Percentiles rank a stretch among this genome's conserved stretches.
Evolutionary conservation across 441 rosid genomes (phyloP).

Genomic region (Eutrema salsugineum): DNA sequence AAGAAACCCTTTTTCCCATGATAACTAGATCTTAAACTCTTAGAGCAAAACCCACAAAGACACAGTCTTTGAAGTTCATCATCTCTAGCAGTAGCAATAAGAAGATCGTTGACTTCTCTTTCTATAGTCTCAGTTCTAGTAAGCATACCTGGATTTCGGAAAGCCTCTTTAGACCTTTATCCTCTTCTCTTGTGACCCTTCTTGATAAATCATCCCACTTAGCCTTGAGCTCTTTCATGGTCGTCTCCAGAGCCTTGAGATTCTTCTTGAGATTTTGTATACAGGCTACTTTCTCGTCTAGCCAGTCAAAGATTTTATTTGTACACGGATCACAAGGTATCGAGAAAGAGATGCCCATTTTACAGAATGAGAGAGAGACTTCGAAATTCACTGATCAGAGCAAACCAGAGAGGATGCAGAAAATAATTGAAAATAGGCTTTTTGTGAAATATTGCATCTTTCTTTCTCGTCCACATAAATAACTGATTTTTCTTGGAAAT

Average conservation of each 20-base stretch:
- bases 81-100: neutral
- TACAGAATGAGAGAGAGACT: neutral
- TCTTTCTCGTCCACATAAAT: too few relatives aligned
- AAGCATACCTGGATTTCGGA: neutral
- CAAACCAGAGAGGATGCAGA: neutral
- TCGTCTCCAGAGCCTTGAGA: neutral
- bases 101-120: neutral
- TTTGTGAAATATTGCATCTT: too few relatives aligned
- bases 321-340: too few relatives aligned
- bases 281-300: neutral
- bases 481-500: too few relatives aligned
- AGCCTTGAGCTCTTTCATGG: neutral
- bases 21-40: neutral
- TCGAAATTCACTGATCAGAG: neutral
- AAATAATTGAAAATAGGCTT: neutral
- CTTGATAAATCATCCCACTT: neutral
- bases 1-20: neutral
- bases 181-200: neutral
- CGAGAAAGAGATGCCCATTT: neutral
- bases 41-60: neutral
- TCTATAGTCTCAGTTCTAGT: neutral
- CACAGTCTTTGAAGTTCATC: neutral
- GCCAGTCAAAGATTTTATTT: neutral
- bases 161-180: neutral
- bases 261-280: neutral